Base-by-base conservation (phyloP, 805 yeast genomes). In the Saturnispora diversa region DNA sequence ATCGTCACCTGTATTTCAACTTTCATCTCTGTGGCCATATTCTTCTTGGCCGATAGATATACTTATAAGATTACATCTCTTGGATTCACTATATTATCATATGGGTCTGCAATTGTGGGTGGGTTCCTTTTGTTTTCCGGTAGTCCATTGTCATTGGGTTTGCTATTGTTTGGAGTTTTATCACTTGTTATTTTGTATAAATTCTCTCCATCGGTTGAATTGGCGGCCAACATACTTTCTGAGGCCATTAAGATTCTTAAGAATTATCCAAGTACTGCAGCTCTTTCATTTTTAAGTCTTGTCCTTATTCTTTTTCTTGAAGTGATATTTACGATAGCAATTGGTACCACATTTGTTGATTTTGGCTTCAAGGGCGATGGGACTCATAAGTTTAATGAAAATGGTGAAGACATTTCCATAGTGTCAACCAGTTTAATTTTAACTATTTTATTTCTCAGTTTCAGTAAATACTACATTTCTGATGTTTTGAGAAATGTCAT, bases 401-500 rank as follows among this genome's bases (percentile, higher is more conserved):
- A 39, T 16, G 43, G 49, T 17, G 47, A 51, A 31, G 45, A 40
- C 31, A 46, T 47, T 11, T 47, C 60, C 2, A 51, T 48, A 25
- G 41, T 51, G 25, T 47, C 49, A 23, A 54, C 53, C 59, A 82
- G 53, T 70, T 82, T 56, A 83, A 83, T 86, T 27, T 77, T 74
- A 56, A 75, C 82, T 6, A 80, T 86, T 50, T 19, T 44, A 6
- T 42, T 47, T 24, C 13, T 47, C 7, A 44, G 42, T 30, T 84
- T 86, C 59, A 83, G 92, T 7, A 94, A 94, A 12, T 86, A 75
- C 54, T 83, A 79, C 58, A 80, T 85, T 44, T 70, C 88, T 15
- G 96, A 86, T 59, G 92, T 86, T 16, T 66, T 84, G 46, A 78
- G 79, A 64, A 86, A 82, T 51, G 72, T 84, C 10, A 77, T 87